Evolutionary conservation across 345 rosid species (phyloP), one percentile per base, ranked within the genome.

Genomic region (Aethionema arabicum): DNA sequence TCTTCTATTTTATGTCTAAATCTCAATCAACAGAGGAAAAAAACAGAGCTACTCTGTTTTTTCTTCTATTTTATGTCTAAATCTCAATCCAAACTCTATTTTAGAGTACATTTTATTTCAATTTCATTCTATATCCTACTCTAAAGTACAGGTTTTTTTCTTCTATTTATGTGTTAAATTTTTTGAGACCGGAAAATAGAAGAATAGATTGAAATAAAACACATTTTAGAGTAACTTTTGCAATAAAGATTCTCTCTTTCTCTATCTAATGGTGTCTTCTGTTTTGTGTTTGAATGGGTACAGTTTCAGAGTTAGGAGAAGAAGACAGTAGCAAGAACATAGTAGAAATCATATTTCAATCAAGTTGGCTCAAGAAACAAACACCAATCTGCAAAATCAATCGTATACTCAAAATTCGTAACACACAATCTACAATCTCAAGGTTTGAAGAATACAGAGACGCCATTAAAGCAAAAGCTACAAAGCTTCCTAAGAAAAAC

Each of bases 321-420:
- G 86, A 80, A 54, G 95, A 87, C 58, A 81, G 91, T 43, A 85
- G 95, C 86, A 84, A 85, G 85, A 83, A 85, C 84, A 85, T 87
- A 63, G 91, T 84, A 72, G 95, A 87, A 69, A 87, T 87, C 78
- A 87, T 87, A 65, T 87, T 87, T 83, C 86, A 87, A 42, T 87
- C 95, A 56, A 87, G 95, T 78, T 84, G 95, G 95, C 67, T 87
- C 42, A 87, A 82, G 80, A 84, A 84, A 64, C 75, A 84, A 55
- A 47, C 76, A 11, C 84, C 95, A 10, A 59, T 83, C 63, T 85
- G 86, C 78, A 69, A 78, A 63, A 87, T 87, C 8, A 86, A 82
- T 36, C 68, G 95, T 47, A 83, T 84, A 71, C 91, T 87, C 56
- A 87, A 83, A 61, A 86, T 87, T 69, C 86, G 81, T 56, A 87